Conservation (phyloP, 768 basidiomycete genomes). For the Tulasnella sp. region DNA sequence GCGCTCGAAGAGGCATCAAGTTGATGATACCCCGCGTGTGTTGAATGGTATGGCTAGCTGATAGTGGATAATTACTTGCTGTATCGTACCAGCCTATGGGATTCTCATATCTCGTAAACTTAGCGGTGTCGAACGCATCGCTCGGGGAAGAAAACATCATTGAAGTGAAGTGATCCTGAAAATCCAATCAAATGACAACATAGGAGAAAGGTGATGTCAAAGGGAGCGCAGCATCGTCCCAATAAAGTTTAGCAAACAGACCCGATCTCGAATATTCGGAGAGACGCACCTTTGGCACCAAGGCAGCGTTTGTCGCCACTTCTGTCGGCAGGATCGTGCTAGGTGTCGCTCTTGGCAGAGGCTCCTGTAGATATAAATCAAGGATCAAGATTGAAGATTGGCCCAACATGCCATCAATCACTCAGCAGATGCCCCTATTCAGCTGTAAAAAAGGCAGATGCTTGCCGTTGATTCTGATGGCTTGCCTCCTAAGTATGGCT, state of each 20-base stretch:
- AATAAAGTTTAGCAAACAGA: background rate
- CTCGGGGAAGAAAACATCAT: background rate
- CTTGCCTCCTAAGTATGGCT: background rate
- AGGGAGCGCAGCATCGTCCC: constrained; percentile 15
- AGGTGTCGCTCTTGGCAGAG: background rate
- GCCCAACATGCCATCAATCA: background rate
- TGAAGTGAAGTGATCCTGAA: background rate
- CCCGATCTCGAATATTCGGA: background rate
- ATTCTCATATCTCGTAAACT: constrained; percentile 3
- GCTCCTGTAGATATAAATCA: background rate
- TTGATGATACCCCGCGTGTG: constrained; percentile 7
- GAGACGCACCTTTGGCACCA: background rate
- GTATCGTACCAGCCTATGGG: constrained; percentile 4
- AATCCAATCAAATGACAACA: background rate
- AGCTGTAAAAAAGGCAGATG: background rate
- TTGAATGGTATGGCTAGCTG: background rate
- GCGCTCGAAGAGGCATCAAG: background rate
- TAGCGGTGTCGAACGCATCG: background rate
- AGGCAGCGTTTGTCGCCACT: background rate
- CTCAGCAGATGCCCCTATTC: background rate
- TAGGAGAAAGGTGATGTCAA: background rate
- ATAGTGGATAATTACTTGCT: background rate
- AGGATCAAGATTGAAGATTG: background rate
- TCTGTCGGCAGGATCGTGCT: background rate
- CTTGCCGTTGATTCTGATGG: background rate